Conservation (phyloP, 1,139 yeast species). For the Hemisphaericaspora subhashii region DNA sequence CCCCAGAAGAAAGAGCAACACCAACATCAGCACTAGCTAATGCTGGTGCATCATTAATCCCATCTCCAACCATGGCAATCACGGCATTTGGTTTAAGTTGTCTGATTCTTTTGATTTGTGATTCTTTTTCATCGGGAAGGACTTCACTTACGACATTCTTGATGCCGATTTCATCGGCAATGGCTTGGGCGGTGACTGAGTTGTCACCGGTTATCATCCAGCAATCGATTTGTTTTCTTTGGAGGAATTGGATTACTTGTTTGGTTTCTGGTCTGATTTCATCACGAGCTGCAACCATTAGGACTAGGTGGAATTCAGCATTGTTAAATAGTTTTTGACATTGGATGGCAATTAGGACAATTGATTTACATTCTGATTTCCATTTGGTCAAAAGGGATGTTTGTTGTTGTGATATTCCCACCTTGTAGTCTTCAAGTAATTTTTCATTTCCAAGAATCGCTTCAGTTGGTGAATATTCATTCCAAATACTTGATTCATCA, state of each 20-base stretch:
- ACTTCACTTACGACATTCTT: conserved; percentile 70
- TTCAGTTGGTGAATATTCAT: conserved; percentile 27
- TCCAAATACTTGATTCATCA: conserved; percentile 27
- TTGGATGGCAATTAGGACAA: conserved; percentile 54
- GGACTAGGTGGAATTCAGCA: conserved; percentile 35
- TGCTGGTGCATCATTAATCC: conserved; percentile 66
- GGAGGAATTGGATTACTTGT: conserved; percentile 48
- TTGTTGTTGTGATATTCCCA: conserved; percentile 26
- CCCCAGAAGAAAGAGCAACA: conserved; percentile 57
- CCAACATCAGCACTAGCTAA: conserved; percentile 61
- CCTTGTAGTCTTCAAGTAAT: conserved; percentile 47
- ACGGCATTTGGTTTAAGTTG: conserved; percentile 26
- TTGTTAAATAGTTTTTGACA: conserved; percentile 27
- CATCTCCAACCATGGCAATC: conserved; percentile 67
- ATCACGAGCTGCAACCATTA: conserved; percentile 63
- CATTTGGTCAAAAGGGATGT: conserved; percentile 41
- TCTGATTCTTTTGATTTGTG: conserved; percentile 56
- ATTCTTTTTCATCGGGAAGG: conserved; percentile 70
- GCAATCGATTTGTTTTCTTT: conserved; percentile 49
- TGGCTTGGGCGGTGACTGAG: conserved; percentile 62
- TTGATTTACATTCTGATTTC: conserved; percentile 66
- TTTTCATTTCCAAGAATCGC: conserved; percentile 69
- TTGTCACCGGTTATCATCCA: conserved; percentile 82
- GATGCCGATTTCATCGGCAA: conserved; percentile 66
- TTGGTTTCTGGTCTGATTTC: conserved; percentile 63